Percentiles rank a stretch among this genome's conserved stretches.
phyloP scores from a whole-genome alignment of 2,329 filamentous ascomycete genomes.

The Beauveria australis region DNA sequence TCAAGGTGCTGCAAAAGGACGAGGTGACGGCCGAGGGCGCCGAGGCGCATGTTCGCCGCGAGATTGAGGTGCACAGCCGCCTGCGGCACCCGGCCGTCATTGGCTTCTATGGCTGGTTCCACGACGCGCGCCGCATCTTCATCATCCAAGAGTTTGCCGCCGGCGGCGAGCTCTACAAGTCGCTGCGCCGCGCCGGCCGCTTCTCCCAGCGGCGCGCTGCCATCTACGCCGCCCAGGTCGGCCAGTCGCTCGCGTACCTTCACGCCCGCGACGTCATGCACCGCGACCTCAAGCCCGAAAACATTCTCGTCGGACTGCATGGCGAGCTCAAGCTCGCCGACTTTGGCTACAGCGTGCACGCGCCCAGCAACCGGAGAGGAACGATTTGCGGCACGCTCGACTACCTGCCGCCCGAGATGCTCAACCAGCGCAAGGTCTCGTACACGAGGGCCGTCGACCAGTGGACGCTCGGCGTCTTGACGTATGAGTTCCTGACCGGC shows the following conservation, averaged over 20 bases:
- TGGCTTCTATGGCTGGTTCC: conserved; percentile 77
- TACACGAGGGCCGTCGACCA: conserved; percentile 17
- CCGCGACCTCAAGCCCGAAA: conserved; percentile 61
- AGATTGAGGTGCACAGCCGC: conserved; percentile 85
- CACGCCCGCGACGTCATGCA: conserved; percentile 91
- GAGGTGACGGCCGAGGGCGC: conserved; percentile 68
- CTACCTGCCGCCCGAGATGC: conserved; percentile 23
- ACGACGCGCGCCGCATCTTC: conserved; percentile 81
- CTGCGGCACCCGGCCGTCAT: conserved; percentile 78
- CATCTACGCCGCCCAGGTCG: conserved; percentile 83
- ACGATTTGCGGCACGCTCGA: conserved; percentile 22
- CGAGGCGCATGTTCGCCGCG: conserved; percentile 77
- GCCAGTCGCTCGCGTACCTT: conserved; percentile 72
- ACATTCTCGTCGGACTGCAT: conserved; percentile 24
- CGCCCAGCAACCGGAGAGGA: conserved; percentile 16
- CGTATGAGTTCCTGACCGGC: conserved; percentile 19
- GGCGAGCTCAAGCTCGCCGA: conserved; percentile 23
- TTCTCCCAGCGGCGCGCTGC: conserved; percentile 82
- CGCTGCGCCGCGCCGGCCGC: conserved; percentile 65
- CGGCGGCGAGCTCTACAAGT: conserved; percentile 81
- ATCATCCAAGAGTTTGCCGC: conserved; percentile 80
- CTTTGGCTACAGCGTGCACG: conserved; percentile 23
- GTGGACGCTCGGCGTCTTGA: conserved; percentile 19
- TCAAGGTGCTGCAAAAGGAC: conserved; percentile 79
- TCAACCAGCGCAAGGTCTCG: conserved; percentile 3